Percentiles rank a stretch among this genome's conserved stretches.
phyloP scores from a whole-genome alignment of 1,284 basidiomycete genomes.

The Cryptococcus sp. region DNA sequence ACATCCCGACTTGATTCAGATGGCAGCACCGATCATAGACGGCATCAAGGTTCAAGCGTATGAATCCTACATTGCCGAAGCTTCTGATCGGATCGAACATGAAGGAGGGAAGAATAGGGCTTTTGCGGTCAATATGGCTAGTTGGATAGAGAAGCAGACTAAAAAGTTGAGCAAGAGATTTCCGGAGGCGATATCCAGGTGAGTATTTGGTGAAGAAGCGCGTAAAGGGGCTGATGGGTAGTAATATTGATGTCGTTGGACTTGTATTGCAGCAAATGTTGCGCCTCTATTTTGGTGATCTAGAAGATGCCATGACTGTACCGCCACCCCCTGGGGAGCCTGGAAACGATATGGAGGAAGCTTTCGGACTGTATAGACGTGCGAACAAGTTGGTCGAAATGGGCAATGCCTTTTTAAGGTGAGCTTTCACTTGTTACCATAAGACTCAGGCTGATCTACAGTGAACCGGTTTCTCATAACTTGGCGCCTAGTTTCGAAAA shows the following conservation, averaged over 20 bases:
- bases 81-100: slow-evolving; percentile 44
- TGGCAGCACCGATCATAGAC: slow-evolving; percentile 64
- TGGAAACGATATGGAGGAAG: slow-evolving; percentile 77
- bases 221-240: slow-evolving; percentile 32
- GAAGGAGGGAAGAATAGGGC: slow-evolving; percentile 32
- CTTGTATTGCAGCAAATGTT: slow-evolving; percentile 68
- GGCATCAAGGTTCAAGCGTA: slow-evolving; percentile 65
- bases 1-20: slow-evolving; percentile 12
- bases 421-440: slow-evolving; percentile 4
- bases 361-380: slow-evolving; percentile 77
- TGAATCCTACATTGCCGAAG: slow-evolving; percentile 66
- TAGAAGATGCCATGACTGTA: slow-evolving; percentile 57
- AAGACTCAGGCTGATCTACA: slow-evolving; percentile 1
- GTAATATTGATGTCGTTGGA: slow-evolving; percentile 73
- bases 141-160: slow-evolving; percentile 80
- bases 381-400: slow-evolving; percentile 59
- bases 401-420: slow-evolving; percentile 63
- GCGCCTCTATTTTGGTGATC: slow-evolving; percentile 69
- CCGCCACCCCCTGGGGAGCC: slow-evolving; percentile 40
- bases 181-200: slow-evolving; percentile 75
- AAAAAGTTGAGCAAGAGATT: slow-evolving; percentile 76
- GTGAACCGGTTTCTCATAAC: slow-evolving; percentile 48
- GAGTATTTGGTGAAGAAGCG: slow-evolving; percentile 29
- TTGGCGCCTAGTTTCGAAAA: slow-evolving; percentile 75
- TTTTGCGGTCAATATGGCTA: slow-evolving; percentile 64